Base-by-base conservation (phyloP, 2,329 filamentous ascomycete species). In the Calonectria montana region DNA sequence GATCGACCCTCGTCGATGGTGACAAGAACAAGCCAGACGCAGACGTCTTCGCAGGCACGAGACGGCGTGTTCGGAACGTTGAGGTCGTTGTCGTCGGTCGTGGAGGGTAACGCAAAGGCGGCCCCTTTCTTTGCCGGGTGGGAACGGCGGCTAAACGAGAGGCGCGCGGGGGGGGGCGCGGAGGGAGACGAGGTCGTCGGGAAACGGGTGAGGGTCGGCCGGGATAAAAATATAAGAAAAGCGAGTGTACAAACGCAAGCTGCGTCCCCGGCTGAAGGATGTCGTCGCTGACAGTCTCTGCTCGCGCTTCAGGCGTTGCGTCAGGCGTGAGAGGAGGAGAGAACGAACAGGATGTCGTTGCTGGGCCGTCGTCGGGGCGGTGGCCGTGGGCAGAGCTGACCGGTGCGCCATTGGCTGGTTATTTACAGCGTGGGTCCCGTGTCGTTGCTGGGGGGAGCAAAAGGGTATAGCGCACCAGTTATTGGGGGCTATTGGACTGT, bases 351-450 rank as follows among this genome's bases (percentile, higher is more conserved):
- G 70, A 69, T 3, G 74, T 77, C 68, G 76, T 78, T 78, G 76
- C 76, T 71, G 76, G 74, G 76, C 75, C 70, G 67, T 77, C 61
- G 76, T 72, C 64, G 61, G 75, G 72, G 76, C 73, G 68, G 64
- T 67, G 57, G 69, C 69, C 64, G 69, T 57, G 57, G 69, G 69
- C 69, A 67, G 53, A 67, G 53, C 35, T 27, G n/a, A 27, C 8
- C 27, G 23, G 27, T 37, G 10, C 25, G 10, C 55, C 45, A 67
- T 71, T 71, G 69, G 69, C 45, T 16, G 3, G 35, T 29, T 47
- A 37, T 59, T 37, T 27, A 2, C 47, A 65, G 59, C 55, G 21
- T 59, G 68, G 55, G 48, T 27, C 48, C 25, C 41, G 55, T 43
- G 41, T 61, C 47, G 68, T 70, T 70, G 68, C 68, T 21, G 53